These are phyloP conservation scores for Actinomortierella wolfii DNA, from an alignment of 371 early-diverging fungal species.

Conservation along the genomic window DNA sequence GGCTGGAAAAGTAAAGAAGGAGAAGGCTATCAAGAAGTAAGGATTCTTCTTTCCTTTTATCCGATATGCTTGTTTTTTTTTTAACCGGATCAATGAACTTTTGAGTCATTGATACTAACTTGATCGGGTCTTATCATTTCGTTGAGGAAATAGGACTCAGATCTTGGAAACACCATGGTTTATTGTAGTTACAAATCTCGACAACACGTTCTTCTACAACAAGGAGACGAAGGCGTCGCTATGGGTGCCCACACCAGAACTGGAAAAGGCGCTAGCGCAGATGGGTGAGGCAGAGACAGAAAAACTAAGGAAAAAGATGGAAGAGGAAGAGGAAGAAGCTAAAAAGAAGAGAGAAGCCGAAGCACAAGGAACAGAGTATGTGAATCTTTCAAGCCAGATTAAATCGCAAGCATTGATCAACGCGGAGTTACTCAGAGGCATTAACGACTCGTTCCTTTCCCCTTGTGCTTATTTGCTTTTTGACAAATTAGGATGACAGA, in stretches of 20 bases:
- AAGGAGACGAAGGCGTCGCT: conserved; percentile 65
- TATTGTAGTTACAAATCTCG: conserved; percentile 71
- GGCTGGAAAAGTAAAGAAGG: conserved; percentile 44
- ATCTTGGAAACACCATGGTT: conserved; percentile 79
- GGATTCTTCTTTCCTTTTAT: neutral
- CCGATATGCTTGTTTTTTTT: neutral
- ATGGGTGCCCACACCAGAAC: conserved; percentile 71
- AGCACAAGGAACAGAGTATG: conserved; percentile 38
- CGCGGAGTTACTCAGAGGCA: neutral
- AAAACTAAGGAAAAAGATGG: conserved; percentile 45
- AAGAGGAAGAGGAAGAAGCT: conserved; percentile 44
- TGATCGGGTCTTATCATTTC: too few relatives aligned
- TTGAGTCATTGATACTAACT: too few relatives aligned
- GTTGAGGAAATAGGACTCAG: conserved; percentile 64
- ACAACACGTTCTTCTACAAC: conserved; percentile 80
- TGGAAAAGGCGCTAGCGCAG: conserved; percentile 49
- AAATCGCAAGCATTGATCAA: conserved; percentile 5
- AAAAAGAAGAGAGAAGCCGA: conserved; percentile 15
- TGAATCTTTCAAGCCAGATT: too few relatives aligned
- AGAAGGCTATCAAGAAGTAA: conserved; percentile 44
- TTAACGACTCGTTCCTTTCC: neutral
- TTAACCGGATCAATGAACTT: too few relatives aligned
- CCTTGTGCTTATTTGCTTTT: neutral
- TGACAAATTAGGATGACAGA: conserved; percentile 67
- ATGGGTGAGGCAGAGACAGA: conserved; percentile 45